Conservation (phyloP, 257 asterid species). For the Perilla frutescens region DNA sequence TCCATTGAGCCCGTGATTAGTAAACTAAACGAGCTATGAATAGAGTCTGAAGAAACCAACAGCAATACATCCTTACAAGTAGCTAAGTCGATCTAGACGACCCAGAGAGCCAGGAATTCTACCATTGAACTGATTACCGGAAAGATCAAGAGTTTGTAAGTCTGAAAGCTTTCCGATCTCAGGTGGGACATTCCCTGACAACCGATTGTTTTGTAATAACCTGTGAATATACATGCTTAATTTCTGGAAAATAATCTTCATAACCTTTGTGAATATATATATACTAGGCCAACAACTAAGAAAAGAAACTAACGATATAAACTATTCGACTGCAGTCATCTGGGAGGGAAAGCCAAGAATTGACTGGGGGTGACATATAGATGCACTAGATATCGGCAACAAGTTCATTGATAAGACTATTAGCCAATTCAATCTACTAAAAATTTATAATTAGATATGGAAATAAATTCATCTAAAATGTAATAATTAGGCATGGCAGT, state of each 20-base stretch:
- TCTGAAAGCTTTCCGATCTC: slow-evolving; percentile 83
- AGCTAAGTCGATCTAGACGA: slow-evolving; percentile 57
- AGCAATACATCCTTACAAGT: slow-evolving; percentile 63
- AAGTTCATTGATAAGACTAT: no score
- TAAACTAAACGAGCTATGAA: slow-evolving; percentile 23
- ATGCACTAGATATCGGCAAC: no score
- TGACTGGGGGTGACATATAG: background rate
- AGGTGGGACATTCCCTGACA: slow-evolving; percentile 67
- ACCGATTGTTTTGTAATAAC: slow-evolving; percentile 75
- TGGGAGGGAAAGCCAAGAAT: background rate
- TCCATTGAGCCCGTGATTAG: slow-evolving; percentile 31
- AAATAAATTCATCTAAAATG: background rate
- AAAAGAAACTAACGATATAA: background rate
- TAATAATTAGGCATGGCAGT: no score
- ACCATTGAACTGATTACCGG: slow-evolving; percentile 77
- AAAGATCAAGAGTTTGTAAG: slow-evolving; percentile 79
- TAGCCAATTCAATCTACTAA: background rate
- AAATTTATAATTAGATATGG: background rate
- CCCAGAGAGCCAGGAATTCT: slow-evolving; percentile 84
- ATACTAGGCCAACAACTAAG: background rate
- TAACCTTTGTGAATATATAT: background rate
- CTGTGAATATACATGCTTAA: slow-evolving; percentile 40
- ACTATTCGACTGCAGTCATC: background rate
- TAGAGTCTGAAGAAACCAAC: background rate
- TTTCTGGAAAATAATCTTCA: background rate